These are phyloP conservation scores for Cucurbita moschata DNA, from an alignment of 306 rosid species.

Conservation along the genomic window DNA sequence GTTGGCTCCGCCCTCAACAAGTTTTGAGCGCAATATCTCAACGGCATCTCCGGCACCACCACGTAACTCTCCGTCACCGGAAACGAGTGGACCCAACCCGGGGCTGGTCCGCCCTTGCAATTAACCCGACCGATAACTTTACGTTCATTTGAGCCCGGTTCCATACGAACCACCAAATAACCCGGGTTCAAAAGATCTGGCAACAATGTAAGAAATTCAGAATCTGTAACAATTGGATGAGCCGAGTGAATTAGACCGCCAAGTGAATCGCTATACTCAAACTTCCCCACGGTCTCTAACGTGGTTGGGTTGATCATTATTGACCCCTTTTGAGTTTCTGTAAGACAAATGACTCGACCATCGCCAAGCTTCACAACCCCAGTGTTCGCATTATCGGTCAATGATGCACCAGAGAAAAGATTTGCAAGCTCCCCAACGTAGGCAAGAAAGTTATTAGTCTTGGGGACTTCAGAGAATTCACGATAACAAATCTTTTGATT, in stretches of 20 bases:
- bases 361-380: conserved; percentile 71
- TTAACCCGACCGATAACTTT: conserved; percentile 57
- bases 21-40: conserved; percentile 73
- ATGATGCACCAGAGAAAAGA: conserved; percentile 67
- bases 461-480: conserved; percentile 84
- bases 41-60: conserved; percentile 71
- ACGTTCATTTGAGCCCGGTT: conserved; percentile 58
- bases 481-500: conserved; percentile 63
- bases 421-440: conserved; percentile 58
- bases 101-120: conserved; percentile 53
- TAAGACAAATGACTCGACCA: conserved; percentile 76
- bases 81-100: conserved; percentile 93
- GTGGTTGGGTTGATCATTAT: conserved; percentile 57
- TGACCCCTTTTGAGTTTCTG: conserved; percentile 92
- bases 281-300: conserved; percentile 50
- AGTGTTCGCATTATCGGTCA: conserved; percentile 84
- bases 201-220: conserved; percentile 54
- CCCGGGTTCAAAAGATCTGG: conserved; percentile 77
- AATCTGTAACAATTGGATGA: conserved; percentile 73
- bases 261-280: conserved; percentile 60
- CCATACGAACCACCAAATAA: conserved; percentile 65
- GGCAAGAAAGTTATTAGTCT: conserved; percentile 42
- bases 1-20: conserved; percentile 79
- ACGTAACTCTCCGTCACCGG: conserved; percentile 68
- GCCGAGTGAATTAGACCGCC: conserved; percentile 90